These are phyloP conservation scores for Boletus huronensis DNA, from an alignment of 768 basidiomycete species.

Conservation along the genomic window DNA sequence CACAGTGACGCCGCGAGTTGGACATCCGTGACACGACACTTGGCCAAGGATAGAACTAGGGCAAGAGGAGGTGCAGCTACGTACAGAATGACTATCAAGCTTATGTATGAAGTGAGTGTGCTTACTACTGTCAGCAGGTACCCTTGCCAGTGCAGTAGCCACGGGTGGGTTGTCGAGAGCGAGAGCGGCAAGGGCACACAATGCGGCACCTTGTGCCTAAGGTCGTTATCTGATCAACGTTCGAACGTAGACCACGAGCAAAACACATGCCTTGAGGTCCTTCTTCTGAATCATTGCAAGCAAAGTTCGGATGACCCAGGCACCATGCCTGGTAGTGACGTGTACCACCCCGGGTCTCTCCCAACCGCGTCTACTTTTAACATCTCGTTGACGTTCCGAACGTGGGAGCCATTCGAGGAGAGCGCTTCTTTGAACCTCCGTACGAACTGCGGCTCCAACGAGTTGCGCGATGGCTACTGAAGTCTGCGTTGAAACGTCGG, in stretches of 20 bases:
- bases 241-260: background rate
- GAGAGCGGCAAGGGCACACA: constrained; percentile 63
- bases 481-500: constrained; percentile 39
- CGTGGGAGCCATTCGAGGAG: constrained; percentile 64
- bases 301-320: constrained; percentile 58
- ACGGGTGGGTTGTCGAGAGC: constrained; percentile 58
- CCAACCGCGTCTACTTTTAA: constrained; percentile 67
- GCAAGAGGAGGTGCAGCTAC: constrained; percentile 30
- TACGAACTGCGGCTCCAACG: constrained; percentile 50
- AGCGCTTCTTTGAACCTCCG: constrained; percentile 43
- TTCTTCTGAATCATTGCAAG: constrained; percentile 44
- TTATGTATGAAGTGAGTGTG: constrained; percentile 18
- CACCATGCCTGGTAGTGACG: constrained; percentile 44
- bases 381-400: constrained; percentile 50
- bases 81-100: constrained; percentile 3
- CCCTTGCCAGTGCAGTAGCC: constrained; percentile 46
- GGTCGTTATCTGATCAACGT: background rate
- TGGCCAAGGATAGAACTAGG: constrained; percentile 48
- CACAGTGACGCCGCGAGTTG: constrained; percentile 72
- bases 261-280: constrained; percentile 49
- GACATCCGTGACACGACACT: constrained; percentile 55
- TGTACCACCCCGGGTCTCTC: constrained; percentile 51
- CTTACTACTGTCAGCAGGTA: constrained; percentile 39
- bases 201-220: constrained; percentile 63
- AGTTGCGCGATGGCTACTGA: constrained; percentile 57